Base-by-base conservation (phyloP, 805 yeast genomes). In the Ogataea allantospora region DNA sequence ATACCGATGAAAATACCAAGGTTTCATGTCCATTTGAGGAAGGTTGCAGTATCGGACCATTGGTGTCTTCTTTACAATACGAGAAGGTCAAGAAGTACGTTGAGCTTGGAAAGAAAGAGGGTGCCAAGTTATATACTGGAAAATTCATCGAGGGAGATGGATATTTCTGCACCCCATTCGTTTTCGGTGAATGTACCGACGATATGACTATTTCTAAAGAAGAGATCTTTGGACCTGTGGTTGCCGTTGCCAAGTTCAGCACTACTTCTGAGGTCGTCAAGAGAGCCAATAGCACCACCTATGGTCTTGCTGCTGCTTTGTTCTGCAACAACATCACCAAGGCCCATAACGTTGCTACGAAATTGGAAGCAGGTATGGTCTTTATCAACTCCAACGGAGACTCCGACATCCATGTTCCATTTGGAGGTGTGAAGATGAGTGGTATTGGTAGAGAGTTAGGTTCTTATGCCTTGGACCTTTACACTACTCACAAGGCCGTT, bases 151-250 rank as follows among this genome's bases (percentile, higher is more conserved):
- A 74, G 26, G 63, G 60, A 48, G 78, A 78, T 57, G 88, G 89
- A 55, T 81, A 67, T 67, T 83, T 78, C 57, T 65, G 82, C 50
- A 63, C 72, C 57, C 93, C 93, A 57, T 80, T 88, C 29, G 70
- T 83, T 34, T 83, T 83, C 61, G 75, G 77, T 48, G 83, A 80
- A 55, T 85, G 82, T 46, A 68, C 63, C 4, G 82, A 79, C 60
- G 73, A 74, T 50, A 78, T 79, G 79, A 63, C 66, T 47, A 77
- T 83, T 51, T 78, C 76, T 44, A 73, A 65, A 53, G 89, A 83
- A 54, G 93, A 83, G 64, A 83, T 83, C 49, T 83, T 83, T 47
- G 93, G 93, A 35, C 93, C 93, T 26, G 88, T 83, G 42, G 84
- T 82, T 33, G 71, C 85, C 15, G 70, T 80, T 41, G 66, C 80